phyloP scores from a whole-genome alignment of 2,329 filamentous ascomycete species.

The Aspergillus puulaauensis region DNA sequence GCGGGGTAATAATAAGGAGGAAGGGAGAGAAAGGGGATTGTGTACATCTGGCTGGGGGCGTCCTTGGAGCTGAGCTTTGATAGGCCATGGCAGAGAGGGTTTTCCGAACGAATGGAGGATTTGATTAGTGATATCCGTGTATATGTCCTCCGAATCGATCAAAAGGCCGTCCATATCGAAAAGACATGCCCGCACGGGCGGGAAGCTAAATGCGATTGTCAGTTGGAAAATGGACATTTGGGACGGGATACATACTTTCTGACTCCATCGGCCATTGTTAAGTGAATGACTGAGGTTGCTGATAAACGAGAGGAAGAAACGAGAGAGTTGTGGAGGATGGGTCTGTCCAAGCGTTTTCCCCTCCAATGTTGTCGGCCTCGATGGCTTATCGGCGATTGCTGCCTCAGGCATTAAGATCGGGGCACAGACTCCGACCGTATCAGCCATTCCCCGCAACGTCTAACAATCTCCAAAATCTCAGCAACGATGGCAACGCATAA shows the following conservation, averaged over 20 bases:
- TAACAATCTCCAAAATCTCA: not conserved
- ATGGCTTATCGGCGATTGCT: not conserved
- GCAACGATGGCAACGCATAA: slow-evolving; percentile 18
- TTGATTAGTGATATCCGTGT: slow-evolving; percentile 79
- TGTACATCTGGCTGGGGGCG: slow-evolving; percentile 57
- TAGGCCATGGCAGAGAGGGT: slow-evolving; percentile 79
- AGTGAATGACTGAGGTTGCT: not conserved
- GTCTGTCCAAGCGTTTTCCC: not conserved
- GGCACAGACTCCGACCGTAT: not conserved
- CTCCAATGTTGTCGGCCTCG: not conserved
- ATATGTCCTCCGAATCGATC: slow-evolving; percentile 88
- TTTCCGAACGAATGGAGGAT: slow-evolving; percentile 74
- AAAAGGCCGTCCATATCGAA: slow-evolving; percentile 99
- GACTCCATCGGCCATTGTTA: slow-evolving; percentile 5
- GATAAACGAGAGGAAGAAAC: slow-evolving; percentile 6
- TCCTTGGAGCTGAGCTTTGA: slow-evolving; percentile 85
- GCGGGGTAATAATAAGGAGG: not conserved
- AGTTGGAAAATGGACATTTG: not conserved
- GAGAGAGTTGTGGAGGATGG: not conserved
- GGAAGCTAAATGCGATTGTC: slow-evolving; percentile 56
- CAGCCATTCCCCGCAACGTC: not conserved
- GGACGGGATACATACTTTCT: slow-evolving; percentile 3
- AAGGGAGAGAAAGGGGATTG: not conserved
- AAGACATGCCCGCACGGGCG: slow-evolving; percentile 82
- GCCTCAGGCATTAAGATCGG: not conserved